phyloP scores from a whole-genome alignment of 345 rosid species.

The Rhodomyrtus tomentosa region DNA sequence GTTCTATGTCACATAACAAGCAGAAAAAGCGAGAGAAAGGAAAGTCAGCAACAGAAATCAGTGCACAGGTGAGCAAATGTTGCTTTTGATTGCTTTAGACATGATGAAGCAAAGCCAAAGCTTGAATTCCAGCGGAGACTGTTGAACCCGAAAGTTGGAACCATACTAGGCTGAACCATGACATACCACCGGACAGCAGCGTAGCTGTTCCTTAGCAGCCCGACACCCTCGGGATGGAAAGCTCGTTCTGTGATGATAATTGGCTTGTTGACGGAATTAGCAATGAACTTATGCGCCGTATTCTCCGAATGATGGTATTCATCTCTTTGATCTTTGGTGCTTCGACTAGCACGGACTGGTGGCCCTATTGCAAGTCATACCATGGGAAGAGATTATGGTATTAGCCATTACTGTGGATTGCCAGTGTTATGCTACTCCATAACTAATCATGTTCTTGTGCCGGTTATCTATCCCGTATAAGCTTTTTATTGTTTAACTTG shows the following conservation, averaged over 20 bases:
- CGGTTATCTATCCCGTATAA: background rate
- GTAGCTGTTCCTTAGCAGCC: background rate
- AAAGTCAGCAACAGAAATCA: background rate
- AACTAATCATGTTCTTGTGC: background rate
- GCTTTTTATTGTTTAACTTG: background rate
- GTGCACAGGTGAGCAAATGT: background rate
- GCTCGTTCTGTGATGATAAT: background rate
- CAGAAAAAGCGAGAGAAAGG: background rate
- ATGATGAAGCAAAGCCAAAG: background rate
- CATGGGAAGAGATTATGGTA: background rate
- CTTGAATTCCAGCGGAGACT: background rate
- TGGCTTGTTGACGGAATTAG: background rate
- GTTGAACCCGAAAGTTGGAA: background rate
- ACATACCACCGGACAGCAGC: background rate
- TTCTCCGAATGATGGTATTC: background rate
- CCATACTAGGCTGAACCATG: background rate
- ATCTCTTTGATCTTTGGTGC: background rate
- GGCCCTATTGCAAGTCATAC: background rate
- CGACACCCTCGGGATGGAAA: background rate
- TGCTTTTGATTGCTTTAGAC: background rate
- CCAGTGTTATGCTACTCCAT: background rate
- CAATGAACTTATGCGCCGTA: background rate
- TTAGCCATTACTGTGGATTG: background rate
- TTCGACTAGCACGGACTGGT: background rate
- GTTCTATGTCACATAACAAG: background rate